Conservation (phyloP, 1,139 yeast species). For the Keqinozyma sinolaborantium region DNA sequence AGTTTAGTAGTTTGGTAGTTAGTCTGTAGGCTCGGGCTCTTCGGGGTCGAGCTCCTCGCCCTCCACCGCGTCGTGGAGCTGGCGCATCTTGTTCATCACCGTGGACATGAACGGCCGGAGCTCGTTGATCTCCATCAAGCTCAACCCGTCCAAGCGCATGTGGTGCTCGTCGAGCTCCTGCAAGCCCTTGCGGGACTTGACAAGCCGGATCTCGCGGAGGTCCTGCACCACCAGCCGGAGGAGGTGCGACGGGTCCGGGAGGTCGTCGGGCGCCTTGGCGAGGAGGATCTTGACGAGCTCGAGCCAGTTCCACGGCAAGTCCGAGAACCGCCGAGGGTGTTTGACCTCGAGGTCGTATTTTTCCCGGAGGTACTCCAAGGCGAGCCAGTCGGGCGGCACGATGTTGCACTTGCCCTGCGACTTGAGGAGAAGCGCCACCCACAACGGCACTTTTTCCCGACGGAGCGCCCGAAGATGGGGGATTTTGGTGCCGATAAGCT, state of each 20-base stretch:
- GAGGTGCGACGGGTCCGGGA: conserved; percentile 60
- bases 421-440: conserved; percentile 84
- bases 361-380: conserved; percentile 48
- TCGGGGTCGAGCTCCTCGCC: too few relatives aligned
- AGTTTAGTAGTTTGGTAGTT: conserved; percentile 2
- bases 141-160: conserved; percentile 78
- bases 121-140: conserved; percentile 83
- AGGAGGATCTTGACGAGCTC: conserved; percentile 71
- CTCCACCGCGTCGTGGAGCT: conserved; percentile 40
- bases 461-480: conserved; percentile 67
- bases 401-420: conserved; percentile 84
- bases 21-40: conserved; percentile 4
- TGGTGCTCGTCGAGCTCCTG: conserved; percentile 77
- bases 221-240: conserved; percentile 75
- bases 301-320: conserved; percentile 85
- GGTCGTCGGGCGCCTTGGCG: conserved; percentile 69
- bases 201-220: conserved; percentile 74
- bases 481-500: conserved; percentile 54
- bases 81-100: conserved; percentile 75
- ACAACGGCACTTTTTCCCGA: conserved; percentile 70
- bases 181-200: conserved; percentile 80
- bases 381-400: conserved; percentile 88
- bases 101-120: conserved; percentile 74
- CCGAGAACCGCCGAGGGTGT: conserved; percentile 57
- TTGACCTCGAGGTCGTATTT: conserved; percentile 68